phyloP scores from a whole-genome alignment of 2,329 filamentous ascomycete species.

The Thyridium curvatum region DNA sequence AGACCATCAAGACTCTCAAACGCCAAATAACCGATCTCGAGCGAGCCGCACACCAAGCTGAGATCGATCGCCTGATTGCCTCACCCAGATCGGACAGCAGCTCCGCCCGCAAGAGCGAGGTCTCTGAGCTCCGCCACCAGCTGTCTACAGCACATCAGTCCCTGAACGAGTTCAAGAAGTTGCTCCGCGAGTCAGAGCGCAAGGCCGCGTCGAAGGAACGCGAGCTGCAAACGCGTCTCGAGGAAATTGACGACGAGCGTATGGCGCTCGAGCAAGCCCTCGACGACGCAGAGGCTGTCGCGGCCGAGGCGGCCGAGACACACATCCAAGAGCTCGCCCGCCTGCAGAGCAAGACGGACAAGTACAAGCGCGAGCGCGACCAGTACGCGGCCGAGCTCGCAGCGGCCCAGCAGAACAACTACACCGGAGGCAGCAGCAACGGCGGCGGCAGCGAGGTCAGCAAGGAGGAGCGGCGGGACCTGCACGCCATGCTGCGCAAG shows the following conservation, averaged over 20 bases:
- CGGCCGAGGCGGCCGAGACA: slow-evolving; percentile 37
- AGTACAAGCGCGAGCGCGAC: slow-evolving; percentile 42
- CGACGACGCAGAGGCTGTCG: slow-evolving; percentile 44
- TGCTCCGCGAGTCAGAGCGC: slow-evolving; percentile 44
- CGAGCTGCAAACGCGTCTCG: slow-evolving; percentile 48
- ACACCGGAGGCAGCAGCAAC: slow-evolving; percentile 13
- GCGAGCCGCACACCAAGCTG: slow-evolving; percentile 58
- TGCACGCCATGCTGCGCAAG: slow-evolving; percentile 55
- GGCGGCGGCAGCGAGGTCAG: slow-evolving; percentile 31
- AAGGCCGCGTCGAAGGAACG: slow-evolving; percentile 31
- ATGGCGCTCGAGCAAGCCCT: slow-evolving; percentile 52
- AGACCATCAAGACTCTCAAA: slow-evolving; percentile 56
- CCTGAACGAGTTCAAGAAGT: slow-evolving; percentile 46
- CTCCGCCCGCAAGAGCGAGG: slow-evolving; percentile 50
- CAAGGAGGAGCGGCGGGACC: slow-evolving; percentile 49
- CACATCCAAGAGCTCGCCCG: slow-evolving; percentile 36
- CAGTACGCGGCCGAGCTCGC: slow-evolving; percentile 25
- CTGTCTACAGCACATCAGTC: slow-evolving; percentile 54
- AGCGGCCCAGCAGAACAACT: slow-evolving; percentile 15
- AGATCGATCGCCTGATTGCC: slow-evolving; percentile 41
- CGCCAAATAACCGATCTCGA: slow-evolving; percentile 61
- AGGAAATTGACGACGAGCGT: slow-evolving; percentile 54
- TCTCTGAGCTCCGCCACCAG: slow-evolving; percentile 53
- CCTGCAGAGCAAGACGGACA: slow-evolving; percentile 43
- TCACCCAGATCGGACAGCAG: slow-evolving; percentile 39